phyloP scores from a whole-genome alignment of 306 rosid species.

The Lagenaria siceraria region DNA sequence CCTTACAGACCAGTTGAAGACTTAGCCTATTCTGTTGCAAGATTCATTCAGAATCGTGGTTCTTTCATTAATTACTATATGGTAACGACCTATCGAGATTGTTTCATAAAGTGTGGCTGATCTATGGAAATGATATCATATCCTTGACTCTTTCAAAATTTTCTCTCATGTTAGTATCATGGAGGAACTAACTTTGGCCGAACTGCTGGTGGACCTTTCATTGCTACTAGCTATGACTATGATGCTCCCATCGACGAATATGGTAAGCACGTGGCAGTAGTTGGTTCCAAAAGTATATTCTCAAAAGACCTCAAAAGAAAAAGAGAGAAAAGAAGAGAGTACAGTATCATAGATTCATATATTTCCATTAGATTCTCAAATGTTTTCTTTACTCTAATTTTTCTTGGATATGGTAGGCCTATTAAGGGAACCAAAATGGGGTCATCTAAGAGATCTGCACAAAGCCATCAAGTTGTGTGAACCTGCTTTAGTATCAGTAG shows the following conservation, averaged over 20 bases:
- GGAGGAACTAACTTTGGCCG: conserved; percentile 99
- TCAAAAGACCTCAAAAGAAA: neutral
- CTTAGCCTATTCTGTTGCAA: conserved; percentile 66
- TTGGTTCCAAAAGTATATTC: neutral
- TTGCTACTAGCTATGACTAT: conserved; percentile 85
- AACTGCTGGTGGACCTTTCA: conserved; percentile 81
- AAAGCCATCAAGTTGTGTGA: conserved; percentile 70
- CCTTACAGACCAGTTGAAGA: conserved; percentile 85
- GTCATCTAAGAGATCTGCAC: conserved; percentile 83
- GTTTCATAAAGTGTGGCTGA: neutral
- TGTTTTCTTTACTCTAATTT: conserved; percentile 3
- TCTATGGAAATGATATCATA: neutral
- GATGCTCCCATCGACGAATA: conserved; percentile 91
- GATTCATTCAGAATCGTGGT: conserved; percentile 82
- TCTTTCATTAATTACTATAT: conserved; percentile 80
- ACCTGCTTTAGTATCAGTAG: conserved; percentile 50
- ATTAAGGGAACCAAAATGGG: conserved; percentile 74
- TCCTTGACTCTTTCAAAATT: neutral
- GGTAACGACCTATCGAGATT: conserved; percentile 20
- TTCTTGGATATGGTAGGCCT: conserved; percentile 39
- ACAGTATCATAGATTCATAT: neutral
- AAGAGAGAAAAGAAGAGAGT: neutral
- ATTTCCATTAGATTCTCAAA: neutral
- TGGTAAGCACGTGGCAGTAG: conserved; percentile 33
- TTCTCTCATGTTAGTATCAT: conserved; percentile 48